Conservation (phyloP, 257 asterid genomes). For the Solanum virginianum region DNA sequence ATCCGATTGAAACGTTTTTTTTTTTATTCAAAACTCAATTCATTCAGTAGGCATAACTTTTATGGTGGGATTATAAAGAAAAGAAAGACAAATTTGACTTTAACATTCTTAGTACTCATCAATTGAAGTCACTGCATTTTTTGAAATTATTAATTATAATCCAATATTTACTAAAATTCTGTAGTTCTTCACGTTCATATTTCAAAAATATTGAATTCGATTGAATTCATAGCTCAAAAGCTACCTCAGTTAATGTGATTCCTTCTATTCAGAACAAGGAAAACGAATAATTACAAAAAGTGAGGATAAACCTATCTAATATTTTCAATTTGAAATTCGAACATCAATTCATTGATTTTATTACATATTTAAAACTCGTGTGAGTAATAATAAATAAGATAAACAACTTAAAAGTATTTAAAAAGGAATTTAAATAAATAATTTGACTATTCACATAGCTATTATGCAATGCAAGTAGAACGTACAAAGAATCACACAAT, state of each 20-base stretch:
- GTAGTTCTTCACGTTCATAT: neutral
- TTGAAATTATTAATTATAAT: neutral
- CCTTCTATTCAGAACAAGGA: too few relatives aligned
- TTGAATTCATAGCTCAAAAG: neutral
- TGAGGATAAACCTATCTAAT: too few relatives aligned
- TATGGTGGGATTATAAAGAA: neutral
- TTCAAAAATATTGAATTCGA: neutral
- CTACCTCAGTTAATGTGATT: neutral
- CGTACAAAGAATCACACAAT: too few relatives aligned
- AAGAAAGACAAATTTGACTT: neutral
- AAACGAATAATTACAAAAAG: too few relatives aligned
- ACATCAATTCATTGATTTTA: neutral
- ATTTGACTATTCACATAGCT: too few relatives aligned
- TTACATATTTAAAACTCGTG: neutral
- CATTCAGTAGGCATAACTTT: neutral
- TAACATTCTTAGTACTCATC: neutral
- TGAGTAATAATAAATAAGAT: too few relatives aligned
- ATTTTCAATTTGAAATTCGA: too few relatives aligned
- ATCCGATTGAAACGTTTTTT: neutral
- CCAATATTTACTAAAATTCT: neutral
- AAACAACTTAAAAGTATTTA: too few relatives aligned
- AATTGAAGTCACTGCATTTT: neutral
- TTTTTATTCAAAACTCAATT: neutral
- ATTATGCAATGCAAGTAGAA: too few relatives aligned
- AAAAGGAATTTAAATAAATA: too few relatives aligned